Evolutionary conservation across 2,329 filamentous ascomycete genomes (phyloP), one percentile per base, ranked within the genome.

Genomic region (Fusarium nygamai): DNA sequence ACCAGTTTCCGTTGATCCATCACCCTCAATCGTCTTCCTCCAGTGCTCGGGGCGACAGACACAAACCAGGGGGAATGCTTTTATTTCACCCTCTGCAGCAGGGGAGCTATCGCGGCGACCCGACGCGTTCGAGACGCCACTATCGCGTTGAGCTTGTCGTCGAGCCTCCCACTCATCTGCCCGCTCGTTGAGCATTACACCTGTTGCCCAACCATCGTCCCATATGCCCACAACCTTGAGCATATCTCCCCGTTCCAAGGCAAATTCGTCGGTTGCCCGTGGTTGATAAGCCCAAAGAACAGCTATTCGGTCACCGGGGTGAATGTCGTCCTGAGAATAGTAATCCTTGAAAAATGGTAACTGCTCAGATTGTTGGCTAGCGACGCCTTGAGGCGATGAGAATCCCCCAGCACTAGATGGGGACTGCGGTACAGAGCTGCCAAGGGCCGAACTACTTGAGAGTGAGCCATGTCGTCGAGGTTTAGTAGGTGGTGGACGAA

Each of bases 141-240:
- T 98, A 83, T 99, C 96, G 71, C 96, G 91, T 80, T 97, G 95
- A 39, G 91, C 86, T 78, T 93, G 92, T 78, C 91, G 90, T 73
- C 92, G 89, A 48, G 89, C 88, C 77, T 97, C 94, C 91, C 94
- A 98, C 73, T 98, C 94, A 70, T 98, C 96, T 6, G 95, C 95
- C 63, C 91, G 89, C 78, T 97, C 94, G 61, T 92, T 88, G 64
- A 97, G 85, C 80, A 97, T 88, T 63, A 98, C 89, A 78, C 96
- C 96, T 3, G 96, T 99, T 17, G 96, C 96, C 96, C 96, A 99
- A 53, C 96, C 96, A 81, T 99, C 96, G 79, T 99, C 96, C 96
- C 96, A 99, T 76, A 99, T 99, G 71, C 96, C 96, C 38, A 98
- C 93, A 20, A 99, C 92, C 85, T 98, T 98, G 79, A 99, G 89